Percentiles rank a stretch among this genome's conserved stretches.
Conservation (phyloP, 768 basidiomycete species). For the Myochromella boudieri region DNA sequence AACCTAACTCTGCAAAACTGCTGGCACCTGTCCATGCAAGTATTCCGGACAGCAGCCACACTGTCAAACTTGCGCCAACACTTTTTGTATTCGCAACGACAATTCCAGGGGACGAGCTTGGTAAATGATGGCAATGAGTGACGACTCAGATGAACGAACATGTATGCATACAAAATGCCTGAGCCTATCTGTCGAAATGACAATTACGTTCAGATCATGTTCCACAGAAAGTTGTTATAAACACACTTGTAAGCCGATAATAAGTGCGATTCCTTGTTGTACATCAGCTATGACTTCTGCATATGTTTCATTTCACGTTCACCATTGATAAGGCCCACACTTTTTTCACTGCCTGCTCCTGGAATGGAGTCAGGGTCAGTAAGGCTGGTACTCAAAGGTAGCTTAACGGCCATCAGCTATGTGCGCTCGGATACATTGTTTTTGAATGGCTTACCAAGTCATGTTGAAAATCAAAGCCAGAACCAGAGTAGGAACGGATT, state of each 20-base stretch:
- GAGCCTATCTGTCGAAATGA: constrained; percentile 67
- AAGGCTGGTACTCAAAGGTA: constrained; percentile 76
- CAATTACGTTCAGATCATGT: constrained; percentile 1
- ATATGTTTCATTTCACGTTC: no score
- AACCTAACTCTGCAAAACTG: constrained; percentile 90
- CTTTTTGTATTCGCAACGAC: constrained; percentile 87
- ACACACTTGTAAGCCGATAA: constrained; percentile 77
- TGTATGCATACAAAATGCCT: constrained; percentile 77
- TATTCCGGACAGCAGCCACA: constrained; percentile 83
- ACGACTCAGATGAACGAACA: not conserved
- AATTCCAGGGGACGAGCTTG: constrained; percentile 88
- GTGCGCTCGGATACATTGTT: not conserved
- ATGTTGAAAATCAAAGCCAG: constrained; percentile 77
- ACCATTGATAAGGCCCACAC: constrained; percentile 77
- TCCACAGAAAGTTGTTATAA: not conserved
- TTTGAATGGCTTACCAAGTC: constrained; percentile 44
- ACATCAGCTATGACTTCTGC: constrained; percentile 2
- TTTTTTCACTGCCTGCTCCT: constrained; percentile 62
- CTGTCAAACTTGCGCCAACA: constrained; percentile 83
- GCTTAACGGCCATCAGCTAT: constrained; percentile 20
- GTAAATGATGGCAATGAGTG: not conserved
- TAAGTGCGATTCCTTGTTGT: constrained; percentile 72
- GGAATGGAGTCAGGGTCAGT: constrained; percentile 61
- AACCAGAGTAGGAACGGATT: constrained; percentile 64
- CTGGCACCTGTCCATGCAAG: constrained; percentile 96